phyloP scores from a whole-genome alignment of 139 green algal genomes.

The Chlamydomonas schloesseri region DNA sequence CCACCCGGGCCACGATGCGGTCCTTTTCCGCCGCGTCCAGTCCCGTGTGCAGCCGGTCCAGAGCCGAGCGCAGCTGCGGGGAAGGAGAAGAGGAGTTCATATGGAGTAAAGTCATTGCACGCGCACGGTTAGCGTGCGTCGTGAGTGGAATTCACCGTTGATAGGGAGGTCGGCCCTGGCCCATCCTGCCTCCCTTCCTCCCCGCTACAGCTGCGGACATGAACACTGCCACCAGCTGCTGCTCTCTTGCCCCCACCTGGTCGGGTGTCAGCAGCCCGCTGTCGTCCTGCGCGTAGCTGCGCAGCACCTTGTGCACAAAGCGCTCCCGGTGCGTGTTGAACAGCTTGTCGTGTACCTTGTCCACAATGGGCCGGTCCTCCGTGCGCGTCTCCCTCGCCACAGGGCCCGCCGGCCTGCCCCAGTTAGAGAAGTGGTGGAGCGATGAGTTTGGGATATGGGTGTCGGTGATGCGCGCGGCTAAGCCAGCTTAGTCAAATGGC shows the following conservation, averaged over 20 bases:
- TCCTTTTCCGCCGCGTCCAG: conserved; percentile 17
- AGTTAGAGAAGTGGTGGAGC: background rate
- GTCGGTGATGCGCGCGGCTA: background rate
- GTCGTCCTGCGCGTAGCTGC: conserved; percentile 8
- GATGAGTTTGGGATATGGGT: background rate
- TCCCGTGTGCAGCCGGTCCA: conserved; percentile 41
- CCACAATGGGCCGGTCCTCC: conserved; percentile 18
- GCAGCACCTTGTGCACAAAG: conserved; percentile 45
- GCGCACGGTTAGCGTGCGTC: too few relatives aligned
- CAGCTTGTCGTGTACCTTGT: conserved; percentile 43
- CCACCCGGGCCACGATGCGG: conserved; percentile 7
- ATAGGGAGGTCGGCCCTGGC: too few relatives aligned
- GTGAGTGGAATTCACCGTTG: too few relatives aligned
- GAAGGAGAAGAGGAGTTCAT: too few relatives aligned
- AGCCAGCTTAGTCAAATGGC: background rate
- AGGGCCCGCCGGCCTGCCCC: background rate
- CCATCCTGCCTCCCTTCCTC: too few relatives aligned
- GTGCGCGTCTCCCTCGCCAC: conserved; percentile 1
- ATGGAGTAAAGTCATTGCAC: too few relatives aligned
- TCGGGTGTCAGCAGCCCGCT: conserved; percentile 1
- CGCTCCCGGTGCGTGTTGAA: conserved; percentile 25
- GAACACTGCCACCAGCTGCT: too few relatives aligned
- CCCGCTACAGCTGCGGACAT: too few relatives aligned
- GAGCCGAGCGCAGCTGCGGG: conserved; percentile 12
- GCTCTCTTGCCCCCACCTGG: too few relatives aligned